Percentiles rank a stretch among this genome's conserved stretches.
phyloP scores from a whole-genome alignment of 2,329 filamentous ascomycete species.

The Fusarium sp. region DNA sequence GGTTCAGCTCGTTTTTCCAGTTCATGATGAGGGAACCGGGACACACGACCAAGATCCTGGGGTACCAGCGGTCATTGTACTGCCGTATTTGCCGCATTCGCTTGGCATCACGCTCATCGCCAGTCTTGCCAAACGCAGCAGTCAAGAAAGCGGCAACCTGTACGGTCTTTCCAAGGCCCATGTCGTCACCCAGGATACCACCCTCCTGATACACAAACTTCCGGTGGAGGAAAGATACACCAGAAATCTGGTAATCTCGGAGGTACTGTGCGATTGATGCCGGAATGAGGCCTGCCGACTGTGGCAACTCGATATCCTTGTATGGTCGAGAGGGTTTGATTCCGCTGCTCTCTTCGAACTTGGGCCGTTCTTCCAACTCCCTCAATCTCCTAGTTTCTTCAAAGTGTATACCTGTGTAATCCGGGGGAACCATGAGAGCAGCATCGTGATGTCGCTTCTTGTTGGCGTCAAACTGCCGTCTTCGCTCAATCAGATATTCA shows the following conservation, averaged over 20 bases:
- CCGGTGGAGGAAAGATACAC: slow-evolving; percentile 86
- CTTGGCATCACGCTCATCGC: slow-evolving; percentile 85
- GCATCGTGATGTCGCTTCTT: slow-evolving; percentile 70
- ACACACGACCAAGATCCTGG: slow-evolving; percentile 83
- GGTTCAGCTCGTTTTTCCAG: slow-evolving; percentile 86
- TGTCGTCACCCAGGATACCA: slow-evolving; percentile 93
- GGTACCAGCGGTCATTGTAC: slow-evolving; percentile 76
- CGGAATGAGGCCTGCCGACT: slow-evolving; percentile 85
- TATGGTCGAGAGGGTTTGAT: slow-evolving; percentile 77
- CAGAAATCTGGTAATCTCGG: slow-evolving; percentile 90
- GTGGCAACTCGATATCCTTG: slow-evolving; percentile 78
- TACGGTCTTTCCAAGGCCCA: slow-evolving; percentile 97
- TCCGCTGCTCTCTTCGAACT: slow-evolving; percentile 66
- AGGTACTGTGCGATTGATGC: slow-evolving; percentile 92
- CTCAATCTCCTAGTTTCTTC: slow-evolving; percentile 55
- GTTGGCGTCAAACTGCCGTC: slow-evolving; percentile 75
- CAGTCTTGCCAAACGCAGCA: slow-evolving; percentile 93
- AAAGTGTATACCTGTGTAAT: slow-evolving; percentile 81
- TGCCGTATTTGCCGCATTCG: slow-evolving; percentile 88
- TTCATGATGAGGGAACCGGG: slow-evolving; percentile 90
- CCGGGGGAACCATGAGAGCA: slow-evolving; percentile 81
- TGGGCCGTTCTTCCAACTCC: slow-evolving; percentile 74
- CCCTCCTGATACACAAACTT: slow-evolving; percentile 93
- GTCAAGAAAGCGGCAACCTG: slow-evolving; percentile 95
- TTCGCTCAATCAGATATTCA: slow-evolving; percentile 79